These are phyloP conservation scores for Saitozyma podzolica DNA, from an alignment of 768 basidiomycete species.

Conservation along the genomic window DNA sequence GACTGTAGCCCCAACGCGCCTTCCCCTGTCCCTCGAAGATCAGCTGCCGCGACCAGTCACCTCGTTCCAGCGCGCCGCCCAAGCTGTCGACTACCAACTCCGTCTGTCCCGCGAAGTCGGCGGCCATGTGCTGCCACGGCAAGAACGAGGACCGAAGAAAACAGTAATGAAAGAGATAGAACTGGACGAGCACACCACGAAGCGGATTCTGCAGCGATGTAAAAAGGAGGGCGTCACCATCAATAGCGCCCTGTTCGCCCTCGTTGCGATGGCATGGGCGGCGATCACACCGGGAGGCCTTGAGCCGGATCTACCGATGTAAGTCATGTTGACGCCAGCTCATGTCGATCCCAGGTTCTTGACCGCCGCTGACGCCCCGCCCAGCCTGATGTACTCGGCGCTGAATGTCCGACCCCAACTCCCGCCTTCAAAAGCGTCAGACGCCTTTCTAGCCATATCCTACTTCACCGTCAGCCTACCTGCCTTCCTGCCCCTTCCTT, in stretches of 20 bases:
- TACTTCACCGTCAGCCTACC: conserved; percentile 80
- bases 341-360: too few species aligned
- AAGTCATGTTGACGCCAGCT: neutral
- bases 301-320: conserved; percentile 1
- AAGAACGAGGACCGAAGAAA: conserved; percentile 43
- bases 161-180: conserved; percentile 71
- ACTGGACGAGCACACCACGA: conserved; percentile 61
- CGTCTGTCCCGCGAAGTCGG: conserved; percentile 55
- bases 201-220: conserved; percentile 65
- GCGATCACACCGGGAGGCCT: neutral
- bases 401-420: conserved; percentile 68
- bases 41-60: neutral
- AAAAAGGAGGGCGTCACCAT: conserved; percentile 55
- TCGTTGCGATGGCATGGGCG: neutral
- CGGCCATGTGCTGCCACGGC: conserved; percentile 68
- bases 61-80: neutral
- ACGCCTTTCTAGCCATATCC: conserved; percentile 74
- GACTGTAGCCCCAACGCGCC: neutral
- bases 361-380: conserved; percentile 51
- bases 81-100: conserved; percentile 8
- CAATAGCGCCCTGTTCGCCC: neutral
- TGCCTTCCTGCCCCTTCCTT: conserved; percentile 61
- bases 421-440: conserved; percentile 56
- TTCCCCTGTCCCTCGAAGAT: neutral
- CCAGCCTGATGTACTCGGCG: conserved; percentile 78